Percentiles rank a stretch among this genome's conserved stretches.
These are phyloP conservation scores for Rugonectria rugulosa DNA, from an alignment of 2,329 filamentous ascomycete species.

Conservation along the genomic window DNA sequence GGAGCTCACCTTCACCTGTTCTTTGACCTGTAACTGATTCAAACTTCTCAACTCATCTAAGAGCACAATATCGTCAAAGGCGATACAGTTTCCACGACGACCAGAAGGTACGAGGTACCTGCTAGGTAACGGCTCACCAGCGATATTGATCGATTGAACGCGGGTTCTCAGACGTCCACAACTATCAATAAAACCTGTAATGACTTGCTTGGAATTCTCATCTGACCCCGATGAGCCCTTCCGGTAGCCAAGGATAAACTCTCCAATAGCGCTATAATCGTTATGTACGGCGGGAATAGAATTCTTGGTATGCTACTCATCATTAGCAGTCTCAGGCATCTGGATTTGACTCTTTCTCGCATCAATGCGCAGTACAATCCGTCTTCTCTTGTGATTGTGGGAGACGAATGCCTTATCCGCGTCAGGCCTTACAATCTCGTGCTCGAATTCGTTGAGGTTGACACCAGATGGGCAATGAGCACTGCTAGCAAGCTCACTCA, in stretches of 20 bases:
- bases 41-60: constrained; percentile 62
- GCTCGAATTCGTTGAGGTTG: constrained; percentile 51
- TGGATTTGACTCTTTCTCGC: constrained; percentile 57
- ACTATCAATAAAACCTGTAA: constrained; percentile 69
- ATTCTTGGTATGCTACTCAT: constrained; percentile 33
- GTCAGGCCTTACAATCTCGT: constrained; percentile 62
- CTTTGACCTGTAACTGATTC: constrained; percentile 66
- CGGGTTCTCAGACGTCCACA: constrained; percentile 67
- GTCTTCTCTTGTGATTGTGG: constrained; percentile 64
- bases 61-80: constrained; percentile 67
- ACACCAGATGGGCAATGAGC: constrained; percentile 48
- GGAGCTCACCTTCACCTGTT: constrained; percentile 65
- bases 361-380: constrained; percentile 58
- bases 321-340: constrained; percentile 43
- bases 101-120: constrained; percentile 62
- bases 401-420: constrained; percentile 48
- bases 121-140: constrained; percentile 55
- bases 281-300: constrained; percentile 37
- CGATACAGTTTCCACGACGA: constrained; percentile 70
- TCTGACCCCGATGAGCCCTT: constrained; percentile 62
- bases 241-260: constrained; percentile 65
- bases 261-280: constrained; percentile 49
- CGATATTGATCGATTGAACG: constrained; percentile 59
- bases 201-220: constrained; percentile 60
- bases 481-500: constrained; percentile 51